Evolutionary conservation across 345 rosid genomes (phyloP).

Genomic region (Syzygium jambos): DNA sequence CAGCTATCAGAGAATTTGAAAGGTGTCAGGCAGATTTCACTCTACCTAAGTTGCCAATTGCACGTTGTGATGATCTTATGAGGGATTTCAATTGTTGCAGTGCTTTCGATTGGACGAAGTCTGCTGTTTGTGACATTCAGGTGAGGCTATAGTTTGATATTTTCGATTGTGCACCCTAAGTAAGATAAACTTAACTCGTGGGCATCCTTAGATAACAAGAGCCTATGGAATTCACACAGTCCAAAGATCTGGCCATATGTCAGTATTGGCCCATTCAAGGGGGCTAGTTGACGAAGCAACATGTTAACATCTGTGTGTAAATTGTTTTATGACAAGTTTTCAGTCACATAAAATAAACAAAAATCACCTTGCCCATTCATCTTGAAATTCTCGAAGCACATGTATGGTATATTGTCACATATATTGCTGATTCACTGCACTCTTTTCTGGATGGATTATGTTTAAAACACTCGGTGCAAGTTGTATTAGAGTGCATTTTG

Average conservation of each 20-base stretch:
- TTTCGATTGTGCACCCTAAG: neutral
- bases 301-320: neutral
- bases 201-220: neutral
- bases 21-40: neutral
- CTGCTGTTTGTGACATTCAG: neutral
- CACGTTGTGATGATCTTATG: neutral
- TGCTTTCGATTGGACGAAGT: neutral
- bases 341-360: neutral
- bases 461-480: neutral
- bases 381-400: neutral
- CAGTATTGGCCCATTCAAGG: neutral
- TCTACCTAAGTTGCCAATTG: neutral
- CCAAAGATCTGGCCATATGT: neutral
- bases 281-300: neutral
- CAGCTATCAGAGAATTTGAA: neutral
- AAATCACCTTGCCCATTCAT: neutral
- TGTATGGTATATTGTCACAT: neutral
- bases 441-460: neutral
- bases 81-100: neutral
- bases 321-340: neutral
- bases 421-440: neutral
- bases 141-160: neutral
- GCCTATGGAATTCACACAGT: neutral
- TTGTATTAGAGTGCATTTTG: neutral
- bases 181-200: neutral